These are phyloP conservation scores for Acer saccharum DNA, from an alignment of 345 rosid genomes.

Conservation along the genomic window DNA sequence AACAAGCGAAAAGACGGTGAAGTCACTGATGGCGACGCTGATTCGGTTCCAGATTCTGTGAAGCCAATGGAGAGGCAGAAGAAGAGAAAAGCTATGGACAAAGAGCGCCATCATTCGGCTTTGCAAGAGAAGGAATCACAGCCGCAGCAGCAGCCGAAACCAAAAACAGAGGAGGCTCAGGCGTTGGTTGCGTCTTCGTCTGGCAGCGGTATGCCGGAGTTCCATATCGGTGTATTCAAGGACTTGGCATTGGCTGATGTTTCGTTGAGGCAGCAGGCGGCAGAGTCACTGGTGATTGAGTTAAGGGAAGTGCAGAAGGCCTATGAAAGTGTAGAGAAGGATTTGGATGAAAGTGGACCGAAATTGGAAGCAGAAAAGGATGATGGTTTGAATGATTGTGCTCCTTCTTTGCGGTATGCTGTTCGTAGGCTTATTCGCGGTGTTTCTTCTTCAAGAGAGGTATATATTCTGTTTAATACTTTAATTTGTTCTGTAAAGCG, in stretches of 20 bases:
- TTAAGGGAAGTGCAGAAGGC: conserved; percentile 77
- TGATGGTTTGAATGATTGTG: conserved; percentile 85
- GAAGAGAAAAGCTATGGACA: conserved; percentile 75
- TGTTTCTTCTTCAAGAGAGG: conserved; percentile 96
- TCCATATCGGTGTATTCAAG: conserved; percentile 71
- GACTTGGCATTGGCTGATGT: conserved; percentile 69
- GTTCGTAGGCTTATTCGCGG: conserved; percentile 89
- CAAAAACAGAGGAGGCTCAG: conserved; percentile 27
- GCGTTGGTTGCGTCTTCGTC: conserved; percentile 32
- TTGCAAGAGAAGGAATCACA: conserved; percentile 29
- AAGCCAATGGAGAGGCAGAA: conserved; percentile 87
- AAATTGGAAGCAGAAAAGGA: conserved; percentile 86
- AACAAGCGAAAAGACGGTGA: conserved; percentile 24
- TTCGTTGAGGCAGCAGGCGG: conserved; percentile 64
- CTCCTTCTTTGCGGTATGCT: conserved; percentile 84
- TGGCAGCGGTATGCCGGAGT: conserved; percentile 48
- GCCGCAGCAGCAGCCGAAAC: conserved; percentile 18
- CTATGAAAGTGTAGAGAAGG: conserved; percentile 56
- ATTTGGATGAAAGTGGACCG: conserved; percentile 46
- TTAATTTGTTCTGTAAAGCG: too few species aligned
- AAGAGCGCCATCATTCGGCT: conserved; percentile 51
- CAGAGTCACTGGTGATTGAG: conserved; percentile 60
- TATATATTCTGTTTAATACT: conserved; percentile 11
- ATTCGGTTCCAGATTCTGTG: conserved; percentile 30
- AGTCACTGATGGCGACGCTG: conserved; percentile 20